Base-by-base conservation (phyloP, 1,139 yeast species). In the Lodderomyces jiufengensis region DNA sequence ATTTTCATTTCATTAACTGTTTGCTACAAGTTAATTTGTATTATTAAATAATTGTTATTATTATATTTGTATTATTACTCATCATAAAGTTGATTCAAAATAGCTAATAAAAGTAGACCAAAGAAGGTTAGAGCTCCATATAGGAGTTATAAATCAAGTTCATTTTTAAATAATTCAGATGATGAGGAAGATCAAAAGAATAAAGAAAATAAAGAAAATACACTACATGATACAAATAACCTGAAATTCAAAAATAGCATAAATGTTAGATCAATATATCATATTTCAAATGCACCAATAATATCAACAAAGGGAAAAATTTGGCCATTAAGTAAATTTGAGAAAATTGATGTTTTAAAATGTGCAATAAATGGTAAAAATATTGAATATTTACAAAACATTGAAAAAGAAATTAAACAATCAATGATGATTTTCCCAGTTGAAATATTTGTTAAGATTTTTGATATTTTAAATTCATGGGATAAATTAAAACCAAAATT, bases 51-150 rank as follows among this genome's bases (percentile, higher is more conserved):
- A n/a, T n/a, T n/a, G n/a, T n/a, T n/a, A n/a, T n/a, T n/a, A 18
- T 11, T 27, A 14, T 14, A 22, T 14, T 28, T 28, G 24, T 20
- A 16, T 28, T 10, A 13, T 20, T 14, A 14, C 24, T 11, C 12
- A n/a, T 12, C 18, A 12, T n/a, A 29, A 31, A 24, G 9, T 18
- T 34, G 33, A 32, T 36, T 38, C 67, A 66, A 54, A 43, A 87
- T 87, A 78, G 95, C 88, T 32, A 87, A 87, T 59, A 87, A 87
- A 61, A 63, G 90, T 54, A 72, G 96, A 57, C 88, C 95, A 11
- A 84, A 84, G 67, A 82, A 87, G 69, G 67, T 73, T 39, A 79
- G 82, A 56, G 79, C 83, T 50, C 84, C 92, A 29, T 87, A 84
- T 60, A 73, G 80, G 62, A 75, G 82, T 61, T 87, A 85, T 46